A percentile compares a stretch with the other conserved stretches of the same genome.
Conservation (phyloP, 2,329 filamentous ascomycete genomes). For the Colletotrichum sp. region DNA sequence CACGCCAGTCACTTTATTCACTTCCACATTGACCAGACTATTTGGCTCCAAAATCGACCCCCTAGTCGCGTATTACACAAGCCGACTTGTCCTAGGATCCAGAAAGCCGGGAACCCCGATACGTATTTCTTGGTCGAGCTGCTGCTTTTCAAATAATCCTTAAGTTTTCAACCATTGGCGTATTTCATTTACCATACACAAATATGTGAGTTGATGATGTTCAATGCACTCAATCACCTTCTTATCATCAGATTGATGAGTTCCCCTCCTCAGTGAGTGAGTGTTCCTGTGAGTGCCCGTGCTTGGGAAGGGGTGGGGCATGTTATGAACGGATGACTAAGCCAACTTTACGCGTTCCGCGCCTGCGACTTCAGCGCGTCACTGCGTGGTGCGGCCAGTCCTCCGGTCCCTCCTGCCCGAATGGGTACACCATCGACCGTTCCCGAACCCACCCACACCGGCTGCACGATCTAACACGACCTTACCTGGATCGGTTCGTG, state of each 20-base stretch:
- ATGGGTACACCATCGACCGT: background rate
- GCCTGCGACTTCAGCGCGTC: background rate
- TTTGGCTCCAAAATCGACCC: too few species aligned
- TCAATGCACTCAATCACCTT: accelerated
- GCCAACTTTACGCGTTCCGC: background rate
- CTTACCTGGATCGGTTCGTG: background rate
- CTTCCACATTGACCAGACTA: too few species aligned
- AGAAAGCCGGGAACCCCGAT: too few species aligned
- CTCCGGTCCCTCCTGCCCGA: background rate
- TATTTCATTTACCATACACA: background rate
- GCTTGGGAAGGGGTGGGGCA: background rate
- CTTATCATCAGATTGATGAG: background rate
- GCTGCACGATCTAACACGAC: background rate
- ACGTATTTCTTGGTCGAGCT: too few species aligned
- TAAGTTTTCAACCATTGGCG: too few species aligned
- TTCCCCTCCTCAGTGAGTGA: background rate
- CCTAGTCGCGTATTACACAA: too few species aligned
- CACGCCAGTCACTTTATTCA: too few species aligned
- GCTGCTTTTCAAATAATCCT: too few species aligned
- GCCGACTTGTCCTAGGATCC: too few species aligned
- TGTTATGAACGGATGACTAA: background rate
- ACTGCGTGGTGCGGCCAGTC: background rate
- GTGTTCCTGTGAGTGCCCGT: background rate
- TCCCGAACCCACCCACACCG: background rate
- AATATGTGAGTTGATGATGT: accelerated